Evolutionary conservation across 1,284 basidiomycete genomes (phyloP), one percentile per base, ranked within the genome.

Genomic region (Trichosporon ovoides): DNA sequence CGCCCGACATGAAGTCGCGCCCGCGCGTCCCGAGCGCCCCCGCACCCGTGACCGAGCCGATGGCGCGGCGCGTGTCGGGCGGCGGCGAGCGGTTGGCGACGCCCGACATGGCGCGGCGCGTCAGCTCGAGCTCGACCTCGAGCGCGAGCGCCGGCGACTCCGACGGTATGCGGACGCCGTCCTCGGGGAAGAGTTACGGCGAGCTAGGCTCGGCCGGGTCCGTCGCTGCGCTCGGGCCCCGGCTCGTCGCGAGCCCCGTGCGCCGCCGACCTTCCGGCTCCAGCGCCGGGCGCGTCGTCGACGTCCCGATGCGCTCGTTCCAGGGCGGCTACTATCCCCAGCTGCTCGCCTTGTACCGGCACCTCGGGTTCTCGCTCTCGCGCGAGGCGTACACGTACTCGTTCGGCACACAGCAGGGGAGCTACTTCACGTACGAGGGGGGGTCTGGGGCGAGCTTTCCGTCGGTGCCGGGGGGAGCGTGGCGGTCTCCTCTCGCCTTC

Each of bases 271-370:
- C 38, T 12, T 38, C 31, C 18, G 28, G 28, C 28, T 12, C 18
- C 12, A 31, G n/a, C 19, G 11, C 19, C 18, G 46, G 54, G 34
- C 53, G 53, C n/a, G 34, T 56, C 18, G 79, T 89, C 6, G 86
- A 89, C 67, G 87, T 88, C 0, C 87, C 87, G 1, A 89, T 89
- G 87, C 78, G 87, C 20, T 85, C 84, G 1, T 88, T 88, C 70
- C 87, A 88, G 79, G 85, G 85, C 77, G 85, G 87, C 0, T 88
- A 88, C 70, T 88, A 89, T 69, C 82, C 83, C 1, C 82, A 83
- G 43, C 79, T 89, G 12, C 84, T 88, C 19, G 77, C 81, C 7
- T 74, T 89, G 13, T 89, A 89, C 74, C 52, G 56, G 80, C 37
- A 83, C 85, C 58, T 74, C 70, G 31, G 83, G 84, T 57, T 76